Base-by-base conservation (phyloP, 1,284 basidiomycete genomes). In the Fomitiporia mediterranea region DNA sequence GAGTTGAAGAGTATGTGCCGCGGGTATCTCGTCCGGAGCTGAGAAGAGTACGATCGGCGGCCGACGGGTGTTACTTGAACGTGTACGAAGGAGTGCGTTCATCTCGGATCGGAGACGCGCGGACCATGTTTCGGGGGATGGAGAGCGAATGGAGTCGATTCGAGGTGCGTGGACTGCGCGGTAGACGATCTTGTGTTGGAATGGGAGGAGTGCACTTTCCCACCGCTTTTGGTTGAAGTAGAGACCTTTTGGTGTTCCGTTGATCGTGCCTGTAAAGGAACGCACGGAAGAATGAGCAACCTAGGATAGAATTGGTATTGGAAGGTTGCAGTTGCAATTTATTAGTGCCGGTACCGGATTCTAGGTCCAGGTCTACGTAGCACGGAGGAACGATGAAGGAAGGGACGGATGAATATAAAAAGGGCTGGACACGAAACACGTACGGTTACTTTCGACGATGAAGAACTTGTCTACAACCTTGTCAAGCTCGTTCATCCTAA, bases 21-120 rank as follows among this genome's bases (percentile, higher is more conserved):
- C 67, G 9, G 73, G 68, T 25, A 77, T 63, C 62, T 77, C 75
- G 63, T 76, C 75, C 2, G 73, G 68, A 58, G 76, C 74, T 9
- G 67, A 66, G 60, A 72, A 69, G 47, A 77, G 63, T 7, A 77
- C 64, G 9, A 75, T 61, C 13, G 58, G 58, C 2, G 34, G 34
- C 3, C 48, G 50, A n/a, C 49, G 55, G 1, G 55, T 56, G 4
- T 64, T 54, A 15, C 42, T 42, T 1, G 40, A 42, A 21, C 58
- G 52, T 2, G 49, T 15, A 8, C 47, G 48, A 15, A 60, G 39
- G 42, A 60, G 58, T 23, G 34, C 17, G 27, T 43, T 44, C 40
- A 62, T 53, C 32, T 53, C 39, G 39, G 48, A 35, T 8, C 48
- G 52, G 28, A 61, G 59, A 2, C 56, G 53, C 1, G 46, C 28